Evolutionary conservation across 352 stramenopile species (phyloP).

Genomic region (Labyrinthula sp.): DNA sequence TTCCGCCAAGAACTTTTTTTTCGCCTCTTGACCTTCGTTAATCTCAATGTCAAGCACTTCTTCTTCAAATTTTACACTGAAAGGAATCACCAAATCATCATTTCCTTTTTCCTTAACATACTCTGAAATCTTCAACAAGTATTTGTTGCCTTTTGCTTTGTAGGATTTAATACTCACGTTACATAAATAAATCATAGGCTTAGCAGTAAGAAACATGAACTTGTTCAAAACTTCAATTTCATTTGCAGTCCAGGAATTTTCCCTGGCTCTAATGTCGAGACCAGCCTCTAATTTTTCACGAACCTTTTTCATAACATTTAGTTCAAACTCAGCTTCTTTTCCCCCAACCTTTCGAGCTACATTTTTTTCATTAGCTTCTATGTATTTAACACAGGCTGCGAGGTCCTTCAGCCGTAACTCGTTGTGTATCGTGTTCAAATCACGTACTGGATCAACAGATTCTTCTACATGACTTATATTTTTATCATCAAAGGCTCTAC

Average conservation of each 20-base stretch:
- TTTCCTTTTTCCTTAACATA: conserved; percentile 83
- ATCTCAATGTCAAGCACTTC: conserved; percentile 45
- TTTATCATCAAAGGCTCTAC: conserved; percentile 85
- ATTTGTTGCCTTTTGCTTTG: conserved; percentile 92
- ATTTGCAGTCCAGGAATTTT: conserved; percentile 55
- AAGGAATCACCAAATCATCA: conserved; percentile 81
- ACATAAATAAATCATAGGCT: conserved; percentile 91
- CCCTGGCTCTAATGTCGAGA: conserved; percentile 67
- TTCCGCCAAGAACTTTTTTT: conserved; percentile 33
- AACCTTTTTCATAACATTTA: conserved; percentile 53
- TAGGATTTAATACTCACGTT: conserved; percentile 97
- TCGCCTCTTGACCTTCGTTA: conserved; percentile 36
- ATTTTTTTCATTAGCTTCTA: conserved; percentile 41
- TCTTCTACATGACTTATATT: conserved; percentile 98
- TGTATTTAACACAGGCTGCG: conserved; percentile 53
- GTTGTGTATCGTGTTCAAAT: conserved; percentile 94
- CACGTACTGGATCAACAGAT: conserved; percentile 88
- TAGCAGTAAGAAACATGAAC: conserved; percentile 69
- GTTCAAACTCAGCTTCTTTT: conserved; percentile 59
- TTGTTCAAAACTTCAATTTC: conserved; percentile 67
- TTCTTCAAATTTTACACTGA: conserved; percentile 94
- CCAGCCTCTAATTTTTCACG: conserved; percentile 48
- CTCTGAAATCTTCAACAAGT: conserved; percentile 84
- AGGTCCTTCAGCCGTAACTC: conserved; percentile 94
- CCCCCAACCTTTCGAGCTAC: conserved; percentile 37